Base-by-base conservation (phyloP, 345 rosid species). In the Lumnitzera littorea region DNA sequence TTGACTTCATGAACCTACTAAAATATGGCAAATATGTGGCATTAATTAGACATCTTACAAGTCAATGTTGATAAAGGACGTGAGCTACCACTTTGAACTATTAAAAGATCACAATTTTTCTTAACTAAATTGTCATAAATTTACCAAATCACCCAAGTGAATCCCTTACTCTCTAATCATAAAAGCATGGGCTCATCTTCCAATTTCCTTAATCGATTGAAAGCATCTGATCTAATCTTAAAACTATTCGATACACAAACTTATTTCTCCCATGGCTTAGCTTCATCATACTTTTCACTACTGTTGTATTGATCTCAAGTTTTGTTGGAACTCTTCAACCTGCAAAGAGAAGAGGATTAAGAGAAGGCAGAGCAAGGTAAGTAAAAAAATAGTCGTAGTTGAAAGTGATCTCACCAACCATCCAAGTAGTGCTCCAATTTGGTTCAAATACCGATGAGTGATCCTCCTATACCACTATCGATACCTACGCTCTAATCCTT, bases 291-390 rank as follows among this genome's bases (percentile, higher is more conserved):
- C 56, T 53, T 9, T 23, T 74, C 46, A 55, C 61, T 17, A 24
- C 68, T 15, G 57, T 63, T 9, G 36, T 70, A 24, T 56, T 61
- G 7, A 57, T 67, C 36, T 60, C 65, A 2, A 53, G 70, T 63
- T 48, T 66, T 11, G 31, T 66, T 1, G 47, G 63, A 0, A 46
- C 65, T 51, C 24, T 60, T 53, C 76, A 70, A 2, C 15, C 20
- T 11, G 23, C 49, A 27, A 20, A 20, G 20, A 20, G 20, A 20
- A 20, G 20, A 20, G 20, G 20, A 20, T 20, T 20, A 20, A 20
- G 20, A 20, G 20, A 20, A 20, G 20, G 20, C 20, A 20, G 0
- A 20, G 20, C 20, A 20, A 20, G 20, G 20, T 20, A 20, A 20
- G 20, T 20, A 20, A 1, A 20, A 20, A 20, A 20, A 20, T 20